Evolutionary conservation across 2,329 filamentous ascomycete genomes (phyloP).

Genomic region (Tolypocladium ophioglossoides): DNA sequence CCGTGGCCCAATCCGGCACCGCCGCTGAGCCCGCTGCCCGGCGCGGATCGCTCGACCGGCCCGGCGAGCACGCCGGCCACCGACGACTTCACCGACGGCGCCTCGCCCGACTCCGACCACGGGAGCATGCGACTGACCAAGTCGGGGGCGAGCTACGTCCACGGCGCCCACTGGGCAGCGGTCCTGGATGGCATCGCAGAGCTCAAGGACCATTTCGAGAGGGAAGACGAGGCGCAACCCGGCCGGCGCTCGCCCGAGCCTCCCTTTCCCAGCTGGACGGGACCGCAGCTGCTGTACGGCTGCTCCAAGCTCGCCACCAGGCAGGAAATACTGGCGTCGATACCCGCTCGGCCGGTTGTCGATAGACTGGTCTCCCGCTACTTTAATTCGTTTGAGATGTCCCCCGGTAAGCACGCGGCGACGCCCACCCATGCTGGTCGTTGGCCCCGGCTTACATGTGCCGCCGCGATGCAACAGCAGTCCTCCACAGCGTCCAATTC

Average conservation of each 20-base stretch:
- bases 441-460: no score
- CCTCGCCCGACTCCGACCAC: conserved; percentile 11
- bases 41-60: conserved; percentile 10
- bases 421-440: no score
- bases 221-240: conserved; percentile 11
- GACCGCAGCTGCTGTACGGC: conserved; percentile 22
- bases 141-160: conserved; percentile 20
- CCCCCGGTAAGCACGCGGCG: background rate
- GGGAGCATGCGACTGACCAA: conserved; percentile 18
- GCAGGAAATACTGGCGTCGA: no score
- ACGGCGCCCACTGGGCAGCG: conserved; percentile 27
- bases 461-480: no score
- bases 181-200: conserved; percentile 29
- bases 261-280: background rate
- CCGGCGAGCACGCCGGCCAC: conserved; percentile 12
- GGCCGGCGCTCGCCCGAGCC: background rate
- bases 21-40: background rate
- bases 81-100: background rate
- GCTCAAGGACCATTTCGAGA: conserved; percentile 23
- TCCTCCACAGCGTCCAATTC: no score
- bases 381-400: background rate
- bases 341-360: background rate
- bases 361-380: background rate
- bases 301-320: conserved; percentile 7
- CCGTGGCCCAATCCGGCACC: no score